Evolutionary conservation across 345 rosid species (phyloP).

Genomic region (Lepidium didymum): DNA sequence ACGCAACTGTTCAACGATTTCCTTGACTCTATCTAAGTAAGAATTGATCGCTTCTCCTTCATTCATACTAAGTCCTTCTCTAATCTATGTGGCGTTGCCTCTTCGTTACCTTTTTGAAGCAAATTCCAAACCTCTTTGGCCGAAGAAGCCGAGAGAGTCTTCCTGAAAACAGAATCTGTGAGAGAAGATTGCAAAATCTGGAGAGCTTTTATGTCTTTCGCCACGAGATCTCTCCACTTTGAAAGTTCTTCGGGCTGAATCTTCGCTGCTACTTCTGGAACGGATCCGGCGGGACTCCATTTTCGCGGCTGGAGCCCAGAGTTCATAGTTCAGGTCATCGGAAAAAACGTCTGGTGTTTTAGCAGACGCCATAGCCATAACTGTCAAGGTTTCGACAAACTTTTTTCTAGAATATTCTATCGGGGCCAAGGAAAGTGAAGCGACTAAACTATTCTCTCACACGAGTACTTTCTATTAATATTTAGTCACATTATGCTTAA

Average conservation of each 20-base stretch:
- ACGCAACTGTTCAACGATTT: constrained; percentile 1
- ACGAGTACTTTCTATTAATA: neutral
- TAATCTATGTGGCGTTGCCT: neutral
- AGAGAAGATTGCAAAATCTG: constrained; percentile 8
- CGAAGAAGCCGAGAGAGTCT: neutral
- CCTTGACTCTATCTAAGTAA: neutral
- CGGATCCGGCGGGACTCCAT: constrained; percentile 12
- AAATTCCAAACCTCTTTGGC: constrained; percentile 18
- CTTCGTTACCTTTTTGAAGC: constrained; percentile 4
- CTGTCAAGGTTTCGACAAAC: neutral
- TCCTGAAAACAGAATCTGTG: neutral
- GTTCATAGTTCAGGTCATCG: neutral
- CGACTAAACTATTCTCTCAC: neutral
- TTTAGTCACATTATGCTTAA: neutral
- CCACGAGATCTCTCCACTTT: neutral
- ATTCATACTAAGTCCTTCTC: constrained; percentile 5
- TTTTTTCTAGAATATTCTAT: neutral
- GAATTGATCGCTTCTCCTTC: neutral
- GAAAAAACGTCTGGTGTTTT: neutral
- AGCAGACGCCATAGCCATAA: constrained; percentile 5
- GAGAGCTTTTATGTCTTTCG: constrained; percentile 15
- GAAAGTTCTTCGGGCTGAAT: neutral
- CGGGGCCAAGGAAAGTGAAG: neutral
- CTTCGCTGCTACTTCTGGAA: neutral
- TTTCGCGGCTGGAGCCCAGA: neutral